Percentiles rank a stretch among this genome's conserved stretches.
These are phyloP conservation scores for Ceratobasidium sp. DNA, from an alignment of 1,284 basidiomycete species.

Conservation along the genomic window DNA sequence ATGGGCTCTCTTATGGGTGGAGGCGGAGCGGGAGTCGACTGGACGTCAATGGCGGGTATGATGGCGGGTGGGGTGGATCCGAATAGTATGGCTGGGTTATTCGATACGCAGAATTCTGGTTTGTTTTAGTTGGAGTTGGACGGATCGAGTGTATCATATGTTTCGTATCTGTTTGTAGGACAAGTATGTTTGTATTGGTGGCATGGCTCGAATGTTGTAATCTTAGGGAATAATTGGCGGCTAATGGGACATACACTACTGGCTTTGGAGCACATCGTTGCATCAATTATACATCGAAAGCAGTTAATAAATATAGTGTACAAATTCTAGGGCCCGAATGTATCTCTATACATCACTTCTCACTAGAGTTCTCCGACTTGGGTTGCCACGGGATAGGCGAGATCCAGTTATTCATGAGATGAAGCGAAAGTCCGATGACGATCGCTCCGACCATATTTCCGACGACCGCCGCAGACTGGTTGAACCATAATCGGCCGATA, in stretches of 20 bases:
- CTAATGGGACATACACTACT: not conserved
- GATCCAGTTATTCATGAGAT: slow-evolving; percentile 52
- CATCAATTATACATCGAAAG: slow-evolving; percentile 20
- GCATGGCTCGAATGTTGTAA: not conserved
- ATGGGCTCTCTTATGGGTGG: slow-evolving; percentile 13
- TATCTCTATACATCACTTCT: slow-evolving; percentile 12
- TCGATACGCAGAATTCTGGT: slow-evolving; percentile 10
- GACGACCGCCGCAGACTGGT: slow-evolving; percentile 50
- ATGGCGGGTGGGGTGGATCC: slow-evolving; percentile 22
- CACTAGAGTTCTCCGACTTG: not conserved
- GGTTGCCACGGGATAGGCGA: slow-evolving; percentile 40
- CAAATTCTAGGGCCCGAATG: not conserved
- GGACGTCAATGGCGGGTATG: slow-evolving; percentile 10
- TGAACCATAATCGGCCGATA: slow-evolving; percentile 50
- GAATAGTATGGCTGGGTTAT: not conserved
- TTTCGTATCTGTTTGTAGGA: not conserved
- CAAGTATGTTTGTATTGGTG: not conserved
- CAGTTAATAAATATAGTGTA: slow-evolving; percentile 11
- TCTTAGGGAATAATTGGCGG: not conserved
- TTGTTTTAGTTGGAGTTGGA: not conserved
- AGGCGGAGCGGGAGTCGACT: slow-evolving; percentile 22
- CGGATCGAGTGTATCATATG: not conserved
- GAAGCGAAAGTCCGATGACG: slow-evolving; percentile 49
- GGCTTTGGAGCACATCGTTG: too few species aligned
- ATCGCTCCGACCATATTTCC: slow-evolving; percentile 51